phyloP scores from a whole-genome alignment of 1,284 basidiomycete species.

The Ganoderma lingzhi region DNA sequence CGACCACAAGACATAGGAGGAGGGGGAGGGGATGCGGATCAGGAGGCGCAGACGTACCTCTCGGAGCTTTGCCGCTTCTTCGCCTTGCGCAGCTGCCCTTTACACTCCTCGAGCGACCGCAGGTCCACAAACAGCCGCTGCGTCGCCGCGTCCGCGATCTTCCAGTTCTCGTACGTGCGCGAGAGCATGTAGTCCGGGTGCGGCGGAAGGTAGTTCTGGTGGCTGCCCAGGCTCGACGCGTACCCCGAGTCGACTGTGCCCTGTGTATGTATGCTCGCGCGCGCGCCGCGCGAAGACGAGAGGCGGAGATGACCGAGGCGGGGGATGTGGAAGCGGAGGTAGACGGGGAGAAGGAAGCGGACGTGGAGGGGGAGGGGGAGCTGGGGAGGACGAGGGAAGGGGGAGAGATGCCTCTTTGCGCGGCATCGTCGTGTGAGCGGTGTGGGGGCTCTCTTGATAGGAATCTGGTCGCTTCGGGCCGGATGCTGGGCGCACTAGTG shows the following conservation, averaged over 20 bases:
- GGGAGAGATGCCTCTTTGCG: conserved; percentile 6
- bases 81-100: conserved; percentile 29
- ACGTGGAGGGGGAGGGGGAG: conserved; percentile 9
- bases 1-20: background rate
- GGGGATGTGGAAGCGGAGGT: background rate
- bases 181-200: conserved; percentile 28
- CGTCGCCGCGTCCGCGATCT: conserved; percentile 35
- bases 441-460: background rate
- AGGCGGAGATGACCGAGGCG: background rate
- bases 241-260: conserved; percentile 30
- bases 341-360: conserved; percentile 1
- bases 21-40: background rate
- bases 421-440: background rate
- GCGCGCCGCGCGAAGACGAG: conserved; percentile 5
- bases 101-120: conserved; percentile 24
- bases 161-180: conserved; percentile 35
- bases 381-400: conserved; percentile 10
- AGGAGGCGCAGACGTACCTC: conserved; percentile 20
- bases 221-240: conserved; percentile 14
- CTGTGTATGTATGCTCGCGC: conserved; percentile 11
- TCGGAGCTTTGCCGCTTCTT: conserved; percentile 19
- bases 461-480: background rate
- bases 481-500: background rate
- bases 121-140: conserved; percentile 29
- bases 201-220: conserved; percentile 18